Conservation (phyloP, 176 grass and related monocot species). For the Zea luxurians region DNA sequence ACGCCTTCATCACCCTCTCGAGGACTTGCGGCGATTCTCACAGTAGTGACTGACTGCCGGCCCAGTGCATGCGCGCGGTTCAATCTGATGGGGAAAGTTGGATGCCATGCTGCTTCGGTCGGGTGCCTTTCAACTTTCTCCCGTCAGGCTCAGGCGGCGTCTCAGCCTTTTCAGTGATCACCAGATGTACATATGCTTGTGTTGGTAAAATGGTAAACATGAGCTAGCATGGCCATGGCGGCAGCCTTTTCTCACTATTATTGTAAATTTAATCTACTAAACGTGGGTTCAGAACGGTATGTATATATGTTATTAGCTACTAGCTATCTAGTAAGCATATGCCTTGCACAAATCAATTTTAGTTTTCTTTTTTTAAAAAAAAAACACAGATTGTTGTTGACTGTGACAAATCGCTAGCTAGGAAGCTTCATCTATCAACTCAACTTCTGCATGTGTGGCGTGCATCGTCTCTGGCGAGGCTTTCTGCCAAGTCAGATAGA, state of each 20-base stretch:
- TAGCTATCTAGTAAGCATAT: too few species aligned
- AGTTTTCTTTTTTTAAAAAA: neutral
- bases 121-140: slow-evolving; percentile 34
- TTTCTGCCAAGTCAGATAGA: neutral
- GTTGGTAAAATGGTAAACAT: slow-evolving; percentile 24
- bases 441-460: neutral
- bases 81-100: slow-evolving; percentile 55
- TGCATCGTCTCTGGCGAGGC: neutral
- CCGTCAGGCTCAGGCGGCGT: neutral
- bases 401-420: too few species aligned
- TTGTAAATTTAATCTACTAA: neutral
- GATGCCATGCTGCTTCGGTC: slow-evolving; percentile 11
- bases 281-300: neutral
- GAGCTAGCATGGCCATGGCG: neutral
- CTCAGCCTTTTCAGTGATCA: slow-evolving; percentile 44
- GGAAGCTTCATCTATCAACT: too few species aligned
- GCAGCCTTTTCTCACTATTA: neutral
- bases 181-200: slow-evolving; percentile 17
- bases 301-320: too few species aligned
- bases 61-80: slow-evolving; percentile 41
- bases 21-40: slow-evolving; percentile 26
- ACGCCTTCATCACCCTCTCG: slow-evolving; percentile 1
- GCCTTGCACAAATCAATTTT: neutral
- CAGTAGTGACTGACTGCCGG: neutral
- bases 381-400: too few species aligned